phyloP scores from a whole-genome alignment of 257 asterid species.

The Plantago ovata region DNA sequence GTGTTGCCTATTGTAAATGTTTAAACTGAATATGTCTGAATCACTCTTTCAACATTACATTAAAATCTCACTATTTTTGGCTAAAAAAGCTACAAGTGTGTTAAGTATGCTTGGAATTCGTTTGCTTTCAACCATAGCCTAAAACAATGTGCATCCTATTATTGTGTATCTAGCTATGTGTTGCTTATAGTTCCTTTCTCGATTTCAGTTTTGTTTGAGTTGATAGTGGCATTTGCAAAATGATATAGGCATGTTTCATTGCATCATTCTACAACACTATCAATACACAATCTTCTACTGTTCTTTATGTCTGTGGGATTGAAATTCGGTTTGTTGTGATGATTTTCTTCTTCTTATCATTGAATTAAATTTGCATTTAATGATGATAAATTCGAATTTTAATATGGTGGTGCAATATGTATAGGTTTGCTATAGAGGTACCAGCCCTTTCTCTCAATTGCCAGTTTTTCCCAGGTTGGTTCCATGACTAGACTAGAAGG shows the following conservation, averaged over 20 bases:
- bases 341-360: conserved; percentile 17
- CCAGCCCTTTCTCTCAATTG: conserved; percentile 57
- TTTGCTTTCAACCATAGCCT: too few relatives aligned
- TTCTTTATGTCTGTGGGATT: conserved; percentile 5
- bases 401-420: conserved; percentile 49
- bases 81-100: too few relatives aligned
- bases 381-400: conserved; percentile 33
- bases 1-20: conserved; percentile 3
- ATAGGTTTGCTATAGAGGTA: conserved; percentile 62
- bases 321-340: conserved; percentile 17
- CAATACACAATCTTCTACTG: not conserved
- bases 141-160: too few relatives aligned
- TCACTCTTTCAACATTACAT: not conserved
- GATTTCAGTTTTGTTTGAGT: not conserved
- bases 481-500: too few relatives aligned
- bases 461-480: conserved; percentile 63
- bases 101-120: too few relatives aligned
- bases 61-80: too few relatives aligned
- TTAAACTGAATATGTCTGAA: too few relatives aligned
- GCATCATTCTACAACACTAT: not conserved
- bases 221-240: not conserved
- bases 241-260: not conserved
- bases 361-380: conserved; percentile 22
- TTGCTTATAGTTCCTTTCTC: not conserved
- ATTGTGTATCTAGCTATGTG: too few relatives aligned